Percentiles rank a stretch among this genome's conserved stretches.
phyloP scores from a whole-genome alignment of 768 basidiomycete genomes.

The Coprinopsis cinerea region DNA sequence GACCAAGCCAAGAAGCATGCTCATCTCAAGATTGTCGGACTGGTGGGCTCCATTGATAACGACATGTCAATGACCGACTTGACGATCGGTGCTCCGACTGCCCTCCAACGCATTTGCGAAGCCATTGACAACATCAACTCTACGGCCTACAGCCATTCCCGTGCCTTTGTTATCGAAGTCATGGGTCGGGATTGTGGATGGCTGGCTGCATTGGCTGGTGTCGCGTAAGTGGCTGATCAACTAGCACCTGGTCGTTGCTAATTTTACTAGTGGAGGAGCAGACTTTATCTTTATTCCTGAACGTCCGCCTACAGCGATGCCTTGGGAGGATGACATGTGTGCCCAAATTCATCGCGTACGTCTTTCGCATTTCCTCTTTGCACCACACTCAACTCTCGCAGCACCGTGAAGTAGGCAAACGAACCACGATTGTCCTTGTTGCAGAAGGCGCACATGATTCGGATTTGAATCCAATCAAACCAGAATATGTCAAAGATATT shows the following conservation, averaged over 20 bases:
- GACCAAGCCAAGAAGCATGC: slow-evolving; percentile 65
- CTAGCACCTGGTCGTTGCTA: neutral
- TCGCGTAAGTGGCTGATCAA: slow-evolving; percentile 52
- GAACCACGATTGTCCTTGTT: slow-evolving; percentile 97
- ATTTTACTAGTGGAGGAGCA: slow-evolving; percentile 63
- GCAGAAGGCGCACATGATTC: slow-evolving; percentile 93
- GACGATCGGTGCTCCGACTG: slow-evolving; percentile 95
- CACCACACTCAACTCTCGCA: slow-evolving; percentile 23
- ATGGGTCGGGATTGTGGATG: slow-evolving; percentile 99
- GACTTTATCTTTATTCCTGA: slow-evolving; percentile 99
- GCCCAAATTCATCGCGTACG: slow-evolving; percentile 70
- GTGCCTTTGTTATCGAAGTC: slow-evolving; percentile 97
- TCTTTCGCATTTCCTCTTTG: slow-evolving; percentile 10
- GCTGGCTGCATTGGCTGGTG: slow-evolving; percentile 89
- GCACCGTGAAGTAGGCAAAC: slow-evolving; percentile 90
- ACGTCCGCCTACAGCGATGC: slow-evolving; percentile 65
- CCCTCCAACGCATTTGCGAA: slow-evolving; percentile 94
- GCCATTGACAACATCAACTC: slow-evolving; percentile 98
- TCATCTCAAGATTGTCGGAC: slow-evolving; percentile 94
- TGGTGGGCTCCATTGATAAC: slow-evolving; percentile 98
- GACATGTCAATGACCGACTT: slow-evolving; percentile 98
- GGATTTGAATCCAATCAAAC: slow-evolving; percentile 85
- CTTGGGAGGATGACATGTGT: slow-evolving; percentile 95
- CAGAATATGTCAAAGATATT: slow-evolving; percentile 87
- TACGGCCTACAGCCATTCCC: slow-evolving; percentile 91